Evolutionary conservation across 208 protist genomes (phyloP).

Genomic region (Jaenimonas drosophilae): DNA sequence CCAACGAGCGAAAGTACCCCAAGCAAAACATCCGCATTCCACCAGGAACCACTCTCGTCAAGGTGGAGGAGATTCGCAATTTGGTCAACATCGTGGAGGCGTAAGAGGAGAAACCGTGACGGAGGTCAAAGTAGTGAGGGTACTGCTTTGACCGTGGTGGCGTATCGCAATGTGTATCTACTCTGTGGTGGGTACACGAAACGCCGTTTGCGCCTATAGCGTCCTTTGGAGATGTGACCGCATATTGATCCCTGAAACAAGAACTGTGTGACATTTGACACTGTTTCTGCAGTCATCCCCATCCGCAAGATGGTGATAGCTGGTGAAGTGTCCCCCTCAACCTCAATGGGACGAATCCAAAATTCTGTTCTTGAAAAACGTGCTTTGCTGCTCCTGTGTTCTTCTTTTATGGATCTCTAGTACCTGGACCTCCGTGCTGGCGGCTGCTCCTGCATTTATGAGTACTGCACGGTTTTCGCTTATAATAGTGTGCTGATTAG

Average conservation of each 20-base stretch:
- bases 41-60: slow-evolving; percentile 71
- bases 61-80: slow-evolving; percentile 64
- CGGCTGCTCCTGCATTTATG: background rate
- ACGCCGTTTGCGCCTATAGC: too few species aligned
- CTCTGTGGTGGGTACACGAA: too few species aligned
- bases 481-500: background rate
- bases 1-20: slow-evolving; percentile 77
- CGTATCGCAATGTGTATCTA: too few species aligned
- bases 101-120: slow-evolving; percentile 12
- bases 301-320: too few species aligned
- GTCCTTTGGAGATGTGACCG: too few species aligned
- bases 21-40: slow-evolving; percentile 59
- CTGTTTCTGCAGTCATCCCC: too few species aligned
- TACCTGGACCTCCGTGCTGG: background rate
- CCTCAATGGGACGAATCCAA: too few species aligned
- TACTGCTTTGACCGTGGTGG: too few species aligned
- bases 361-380: too few species aligned
- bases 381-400: background rate
- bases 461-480: background rate
- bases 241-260: too few species aligned
- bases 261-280: too few species aligned
- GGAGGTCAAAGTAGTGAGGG: slow-evolving; percentile 3
- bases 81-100: slow-evolving; percentile 72
- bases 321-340: too few species aligned
- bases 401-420: background rate